These are phyloP conservation scores for Lepidium africanum DNA, from an alignment of 345 rosid species.

Conservation along the genomic window DNA sequence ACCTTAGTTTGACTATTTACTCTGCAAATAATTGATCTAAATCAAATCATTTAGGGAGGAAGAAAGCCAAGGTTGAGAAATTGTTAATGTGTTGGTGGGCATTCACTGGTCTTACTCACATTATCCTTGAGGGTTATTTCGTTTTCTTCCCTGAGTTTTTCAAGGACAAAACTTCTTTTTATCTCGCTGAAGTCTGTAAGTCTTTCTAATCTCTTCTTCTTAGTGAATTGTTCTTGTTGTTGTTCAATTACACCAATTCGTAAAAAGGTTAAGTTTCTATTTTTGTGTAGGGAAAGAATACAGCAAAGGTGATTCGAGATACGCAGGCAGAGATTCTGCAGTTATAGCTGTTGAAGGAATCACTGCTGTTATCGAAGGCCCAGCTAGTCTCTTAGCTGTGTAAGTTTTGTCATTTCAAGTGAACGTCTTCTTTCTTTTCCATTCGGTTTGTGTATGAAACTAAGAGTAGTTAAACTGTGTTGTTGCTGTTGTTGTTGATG, in stretches of 20 bases:
- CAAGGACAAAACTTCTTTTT: constrained; percentile 61
- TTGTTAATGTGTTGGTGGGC: constrained; percentile 97
- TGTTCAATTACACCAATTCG: not conserved
- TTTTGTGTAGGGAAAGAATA: constrained; percentile 82
- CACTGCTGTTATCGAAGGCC: constrained; percentile 85
- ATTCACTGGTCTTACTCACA: constrained; percentile 86
- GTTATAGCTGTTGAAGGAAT: constrained; percentile 76
- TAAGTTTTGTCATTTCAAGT: constrained; percentile 28
- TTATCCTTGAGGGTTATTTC: constrained; percentile 81
- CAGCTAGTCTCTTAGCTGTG: constrained; percentile 72
- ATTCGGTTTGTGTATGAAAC: not conserved
- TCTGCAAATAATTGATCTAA: not conserved
- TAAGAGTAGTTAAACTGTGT: not conserved
- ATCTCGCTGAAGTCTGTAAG: constrained; percentile 95
- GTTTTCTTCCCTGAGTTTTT: constrained; percentile 82
- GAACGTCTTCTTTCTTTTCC: not conserved
- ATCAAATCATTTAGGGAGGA: constrained; percentile 17
- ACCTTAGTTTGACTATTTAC: not conserved
- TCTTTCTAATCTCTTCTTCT: not conserved
- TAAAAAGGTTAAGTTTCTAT: not conserved
- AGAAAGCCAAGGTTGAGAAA: constrained; percentile 43
- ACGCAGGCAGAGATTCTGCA: constrained; percentile 68
- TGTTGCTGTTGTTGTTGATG: not conserved
- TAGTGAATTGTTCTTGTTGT: not conserved
- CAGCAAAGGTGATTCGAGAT: constrained; percentile 96